Conservation (phyloP, 169 alveolate species). For the Babesia bigemina region DNA sequence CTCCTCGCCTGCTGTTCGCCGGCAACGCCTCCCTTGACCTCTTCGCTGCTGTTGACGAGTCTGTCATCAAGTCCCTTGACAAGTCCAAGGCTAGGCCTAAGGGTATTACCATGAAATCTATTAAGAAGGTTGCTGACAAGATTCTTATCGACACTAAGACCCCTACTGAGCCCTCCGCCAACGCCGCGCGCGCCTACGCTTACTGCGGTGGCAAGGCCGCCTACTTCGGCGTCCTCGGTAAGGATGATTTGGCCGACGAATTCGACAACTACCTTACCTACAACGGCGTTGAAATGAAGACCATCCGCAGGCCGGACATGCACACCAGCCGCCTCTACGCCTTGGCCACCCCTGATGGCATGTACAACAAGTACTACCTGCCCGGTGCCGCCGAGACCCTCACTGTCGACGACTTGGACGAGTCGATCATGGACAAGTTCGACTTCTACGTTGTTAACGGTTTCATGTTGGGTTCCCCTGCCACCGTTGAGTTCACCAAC, state of each 20-base stretch:
- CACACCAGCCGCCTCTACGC: constrained; percentile 11
- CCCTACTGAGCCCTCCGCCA: constrained; percentile 11
- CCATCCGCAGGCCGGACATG: not conserved
- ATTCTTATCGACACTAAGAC: not conserved
- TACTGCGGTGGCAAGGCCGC: constrained; percentile 20
- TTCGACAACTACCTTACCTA: not conserved
- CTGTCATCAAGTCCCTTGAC: not conserved
- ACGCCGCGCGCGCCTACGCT: constrained; percentile 20
- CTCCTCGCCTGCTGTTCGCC: constrained; percentile 16
- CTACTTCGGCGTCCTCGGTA: constrained; percentile 17
- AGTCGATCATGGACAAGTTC: constrained; percentile 3
- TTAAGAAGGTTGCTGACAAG: not conserved
- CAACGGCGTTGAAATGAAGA: constrained; percentile 7
- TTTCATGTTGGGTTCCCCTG: constrained; percentile 13
- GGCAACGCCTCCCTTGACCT: constrained; percentile 21
- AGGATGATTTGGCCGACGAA: not conserved
- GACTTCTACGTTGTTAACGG: constrained; percentile 32
- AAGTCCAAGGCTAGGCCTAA: constrained; percentile 14
- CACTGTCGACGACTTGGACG: not conserved
- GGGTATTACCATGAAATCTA: not conserved
- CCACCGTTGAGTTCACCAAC: not conserved
- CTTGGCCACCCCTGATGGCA: constrained; percentile 28
- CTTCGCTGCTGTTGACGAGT: constrained; percentile 13
- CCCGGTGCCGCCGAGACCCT: constrained; percentile 22
- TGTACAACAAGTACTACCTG: constrained; percentile 5